Evolutionary conservation across 441 rosid genomes (phyloP).

Genomic region (Biscutella auriculata): DNA sequence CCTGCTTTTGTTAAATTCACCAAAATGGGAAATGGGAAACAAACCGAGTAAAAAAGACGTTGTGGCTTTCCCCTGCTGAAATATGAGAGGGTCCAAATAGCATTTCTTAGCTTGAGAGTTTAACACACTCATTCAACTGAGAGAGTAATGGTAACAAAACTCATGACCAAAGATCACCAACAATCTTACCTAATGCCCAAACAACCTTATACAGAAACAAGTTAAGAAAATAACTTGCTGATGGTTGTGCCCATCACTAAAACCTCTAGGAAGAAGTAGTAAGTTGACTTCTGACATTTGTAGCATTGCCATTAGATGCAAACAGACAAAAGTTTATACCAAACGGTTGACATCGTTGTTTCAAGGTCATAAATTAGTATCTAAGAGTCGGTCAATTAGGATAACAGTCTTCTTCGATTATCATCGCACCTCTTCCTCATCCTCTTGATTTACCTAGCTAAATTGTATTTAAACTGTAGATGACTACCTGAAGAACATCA

Average conservation of each 20-base stretch:
- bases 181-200: conserved; percentile 69
- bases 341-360: conserved; percentile 67
- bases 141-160: conserved; percentile 48
- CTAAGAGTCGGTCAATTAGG: not conserved
- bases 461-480: conserved; percentile 68
- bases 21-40: not conserved
- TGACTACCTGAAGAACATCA: conserved; percentile 42
- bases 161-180: conserved; percentile 48
- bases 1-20: conserved; percentile 94
- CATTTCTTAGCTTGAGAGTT: conserved; percentile 68
- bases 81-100: conserved; percentile 71
- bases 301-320: conserved; percentile 95
- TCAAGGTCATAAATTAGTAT: conserved; percentile 45
- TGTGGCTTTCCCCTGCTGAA: conserved; percentile 71
- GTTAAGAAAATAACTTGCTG: not conserved
- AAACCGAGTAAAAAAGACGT: conserved; percentile 56
- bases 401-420: not conserved
- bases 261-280: conserved; percentile 76
- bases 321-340: conserved; percentile 95
- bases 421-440: conserved; percentile 67
- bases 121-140: conserved; percentile 57
- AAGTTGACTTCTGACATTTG: conserved; percentile 73
- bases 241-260: no score
- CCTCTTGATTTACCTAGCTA: conserved; percentile 88
- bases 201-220: conserved; percentile 32